Base-by-base conservation (phyloP, 1,284 basidiomycete species). In the Cutaneotrichosporon dermatis region DNA sequence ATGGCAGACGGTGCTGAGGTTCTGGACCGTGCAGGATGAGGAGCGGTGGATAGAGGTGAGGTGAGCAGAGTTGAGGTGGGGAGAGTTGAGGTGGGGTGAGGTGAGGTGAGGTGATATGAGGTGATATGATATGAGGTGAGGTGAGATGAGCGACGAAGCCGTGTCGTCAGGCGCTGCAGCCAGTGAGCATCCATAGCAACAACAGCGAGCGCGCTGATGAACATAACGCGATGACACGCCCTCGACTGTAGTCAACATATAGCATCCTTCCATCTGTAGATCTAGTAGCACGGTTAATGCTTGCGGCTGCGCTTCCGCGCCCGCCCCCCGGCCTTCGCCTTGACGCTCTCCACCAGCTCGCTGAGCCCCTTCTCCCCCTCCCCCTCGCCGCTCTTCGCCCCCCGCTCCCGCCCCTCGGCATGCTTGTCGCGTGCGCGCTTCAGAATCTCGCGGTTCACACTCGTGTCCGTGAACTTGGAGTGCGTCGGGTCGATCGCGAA, bases 401-500 rank as follows among this genome's bases (percentile, higher is more conserved):
- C 62, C 56, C 44, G 15, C 55, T 64, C 51, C 57, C 62, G 55
- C 55, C 33, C 50, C 40, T 53, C 55, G 4, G 60, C 62, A 54
- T 76, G 73, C 2, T 72, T 67, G 16, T 68, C 55, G 16, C 55
- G 67, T 53, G 76, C 73, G 48, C 80, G 77, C 55, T 81, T 81
- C 45, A 97, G 80, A 7, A 97, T 80, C 3, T 86, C 86, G 12
- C 84, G 74, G 92, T 96, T 97, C 57, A 86, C 86, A 76, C 88
- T 88, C 1, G 92, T 92, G 80, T 89, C 91, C 75, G 88, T 90
- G 25, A 41, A 94, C 92, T 87, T 89, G 73, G 95, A 92, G 79
- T 98, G 91, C 51, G 86, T 91, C 16, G 96, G 95, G 76, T 99
- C 96, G 67, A 99, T 92, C 0, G 95, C 94, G 71, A 91, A 99